phyloP scores from a whole-genome alignment of 2,329 filamentous ascomycete species.

The Aspergillus sp. region DNA sequence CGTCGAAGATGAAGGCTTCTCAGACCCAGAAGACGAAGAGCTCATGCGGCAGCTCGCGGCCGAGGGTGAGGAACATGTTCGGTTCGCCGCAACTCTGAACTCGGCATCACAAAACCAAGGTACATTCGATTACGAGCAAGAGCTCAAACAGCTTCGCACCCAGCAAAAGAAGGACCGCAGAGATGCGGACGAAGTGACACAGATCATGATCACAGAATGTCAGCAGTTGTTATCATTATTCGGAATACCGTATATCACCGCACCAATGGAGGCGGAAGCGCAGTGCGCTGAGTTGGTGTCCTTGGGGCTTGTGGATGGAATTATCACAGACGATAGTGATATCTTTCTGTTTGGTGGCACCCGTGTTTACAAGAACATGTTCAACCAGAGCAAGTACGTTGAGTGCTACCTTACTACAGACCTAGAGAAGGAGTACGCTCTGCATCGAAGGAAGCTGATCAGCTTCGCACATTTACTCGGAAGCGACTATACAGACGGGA shows the following conservation, averaged over 20 bases:
- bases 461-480: conserved; percentile 86
- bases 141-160: conserved; percentile 80
- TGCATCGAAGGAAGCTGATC: conserved; percentile 85
- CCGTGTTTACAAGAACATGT: conserved; percentile 99
- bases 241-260: conserved; percentile 92
- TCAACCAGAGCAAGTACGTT: conserved; percentile 96
- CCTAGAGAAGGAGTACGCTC: conserved; percentile 82
- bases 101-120: conserved; percentile 69
- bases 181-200: conserved; percentile 94
- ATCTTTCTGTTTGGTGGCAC: conserved; percentile 96
- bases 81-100: conserved; percentile 86
- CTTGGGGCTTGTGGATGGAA: conserved; percentile 88
- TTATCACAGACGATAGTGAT: conserved; percentile 96
- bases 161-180: conserved; percentile 96
- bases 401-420: conserved; percentile 89
- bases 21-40: conserved; percentile 89
- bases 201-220: conserved; percentile 93
- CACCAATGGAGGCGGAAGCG: conserved; percentile 98
- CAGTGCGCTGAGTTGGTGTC: conserved; percentile 90
- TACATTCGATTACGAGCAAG: conserved; percentile 77
- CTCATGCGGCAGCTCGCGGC: conserved; percentile 80
- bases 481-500: conserved; percentile 90
- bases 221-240: conserved; percentile 88
- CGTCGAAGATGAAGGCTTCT: conserved; percentile 62
- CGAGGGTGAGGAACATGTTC: conserved; percentile 90